Percentiles rank a stretch among this genome's conserved stretches.
phyloP scores from a whole-genome alignment of 2,329 filamentous ascomycete species.

The Emydomyces testavorans region DNA sequence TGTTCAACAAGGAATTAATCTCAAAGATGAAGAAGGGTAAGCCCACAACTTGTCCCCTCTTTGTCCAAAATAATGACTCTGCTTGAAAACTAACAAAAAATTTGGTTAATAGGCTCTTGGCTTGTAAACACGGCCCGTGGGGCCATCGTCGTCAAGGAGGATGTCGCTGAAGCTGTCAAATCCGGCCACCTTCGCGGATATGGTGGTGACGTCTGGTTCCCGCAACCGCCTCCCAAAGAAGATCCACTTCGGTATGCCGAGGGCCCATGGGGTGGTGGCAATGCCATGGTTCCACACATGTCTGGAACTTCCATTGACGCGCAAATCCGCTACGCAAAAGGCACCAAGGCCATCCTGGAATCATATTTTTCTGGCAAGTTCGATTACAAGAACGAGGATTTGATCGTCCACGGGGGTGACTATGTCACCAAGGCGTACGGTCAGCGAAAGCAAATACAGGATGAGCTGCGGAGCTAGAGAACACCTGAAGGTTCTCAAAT shows the following conservation, averaged over 20 bases:
- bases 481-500: not conserved
- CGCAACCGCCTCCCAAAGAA: slow-evolving; percentile 86
- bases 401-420: slow-evolving; percentile 81
- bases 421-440: slow-evolving; percentile 94
- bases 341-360: slow-evolving; percentile 78
- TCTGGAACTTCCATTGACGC: slow-evolving; percentile 97
- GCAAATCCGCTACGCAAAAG: slow-evolving; percentile 80
- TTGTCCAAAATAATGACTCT: not conserved
- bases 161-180: slow-evolving; percentile 88
- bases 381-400: slow-evolving; percentile 80
- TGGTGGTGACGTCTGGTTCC: slow-evolving; percentile 63
- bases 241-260: slow-evolving; percentile 85
- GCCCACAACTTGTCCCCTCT: slow-evolving; percentile 24
- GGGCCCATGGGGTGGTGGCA: slow-evolving; percentile 92
- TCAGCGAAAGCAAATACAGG: slow-evolving; percentile 42
- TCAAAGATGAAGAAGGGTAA: slow-evolving; percentile 95
- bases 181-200: slow-evolving; percentile 56
- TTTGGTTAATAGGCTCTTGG: slow-evolving; percentile 57
- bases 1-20: slow-evolving; percentile 98
- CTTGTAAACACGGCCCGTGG: slow-evolving; percentile 97
- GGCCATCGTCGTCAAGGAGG: slow-evolving; percentile 98
- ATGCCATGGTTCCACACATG: slow-evolving; percentile 99
- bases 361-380: slow-evolving; percentile 79
- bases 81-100: slow-evolving; percentile 2
- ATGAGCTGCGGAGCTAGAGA: slow-evolving; percentile 1